Conservation (phyloP, 2,329 filamentous ascomycete genomes). For the Elsinoe batatas region DNA sequence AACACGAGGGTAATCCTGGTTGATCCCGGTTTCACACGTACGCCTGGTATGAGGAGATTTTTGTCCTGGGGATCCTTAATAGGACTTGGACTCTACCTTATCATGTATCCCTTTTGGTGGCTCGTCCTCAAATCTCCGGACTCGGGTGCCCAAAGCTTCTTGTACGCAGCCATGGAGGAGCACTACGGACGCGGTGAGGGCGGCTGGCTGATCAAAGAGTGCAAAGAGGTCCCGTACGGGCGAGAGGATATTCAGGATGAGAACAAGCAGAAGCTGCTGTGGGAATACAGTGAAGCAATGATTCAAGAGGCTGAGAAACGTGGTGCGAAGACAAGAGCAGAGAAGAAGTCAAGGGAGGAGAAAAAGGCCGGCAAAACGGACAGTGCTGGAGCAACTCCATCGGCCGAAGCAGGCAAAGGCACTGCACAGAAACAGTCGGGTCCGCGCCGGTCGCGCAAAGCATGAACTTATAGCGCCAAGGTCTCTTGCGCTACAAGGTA, state of each 20-base stretch:
- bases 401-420: slow-evolving; percentile 4
- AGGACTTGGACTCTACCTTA: slow-evolving; percentile 67
- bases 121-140: slow-evolving; percentile 74
- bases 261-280: slow-evolving; percentile 69
- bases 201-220: slow-evolving; percentile 78
- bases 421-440: neutral
- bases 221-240: slow-evolving; percentile 61
- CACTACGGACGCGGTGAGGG: slow-evolving; percentile 54
- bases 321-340: slow-evolving; percentile 53
- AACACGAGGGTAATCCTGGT: slow-evolving; percentile 77
- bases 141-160: slow-evolving; percentile 76
- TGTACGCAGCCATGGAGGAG: slow-evolving; percentile 78
- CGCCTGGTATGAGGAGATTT: slow-evolving; percentile 80
- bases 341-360: slow-evolving; percentile 43
- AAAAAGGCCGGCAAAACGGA: slow-evolving; percentile 29
- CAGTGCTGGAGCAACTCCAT: slow-evolving; percentile 12
- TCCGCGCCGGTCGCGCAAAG: slow-evolving; percentile 1
- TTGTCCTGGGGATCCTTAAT: slow-evolving; percentile 73
- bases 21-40: slow-evolving; percentile 76
- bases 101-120: slow-evolving; percentile 75
- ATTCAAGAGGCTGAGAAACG: slow-evolving; percentile 75
- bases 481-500: neutral
- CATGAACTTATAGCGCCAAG: neutral
- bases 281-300: slow-evolving; percentile 78
- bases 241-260: slow-evolving; percentile 70